These are phyloP conservation scores for Tieghemostelium lacteum DNA, from an alignment of 78 protist species.

Conservation along the genomic window DNA sequence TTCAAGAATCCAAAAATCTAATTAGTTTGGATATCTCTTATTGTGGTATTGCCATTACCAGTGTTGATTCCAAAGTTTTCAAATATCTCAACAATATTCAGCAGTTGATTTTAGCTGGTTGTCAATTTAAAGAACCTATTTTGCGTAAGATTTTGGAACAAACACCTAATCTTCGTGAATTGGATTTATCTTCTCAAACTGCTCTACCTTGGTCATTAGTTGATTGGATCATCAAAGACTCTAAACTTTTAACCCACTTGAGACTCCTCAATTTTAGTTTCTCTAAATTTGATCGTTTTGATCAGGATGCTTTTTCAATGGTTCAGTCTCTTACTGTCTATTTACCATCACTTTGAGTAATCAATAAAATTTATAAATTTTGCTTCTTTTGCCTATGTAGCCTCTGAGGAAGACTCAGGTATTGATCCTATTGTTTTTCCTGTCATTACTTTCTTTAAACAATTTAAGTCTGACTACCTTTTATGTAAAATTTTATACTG, in stretches of 20 bases:
- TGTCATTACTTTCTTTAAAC: no score
- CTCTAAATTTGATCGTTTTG: conserved; percentile 63
- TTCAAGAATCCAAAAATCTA: conserved; percentile 23
- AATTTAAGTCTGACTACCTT: no score
- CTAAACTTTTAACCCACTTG: conserved; percentile 2
- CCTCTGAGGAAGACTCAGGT: no score
- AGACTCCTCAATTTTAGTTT: conserved; percentile 40
- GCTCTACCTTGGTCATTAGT: conserved; percentile 52
- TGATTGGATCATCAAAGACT: conserved; percentile 26
- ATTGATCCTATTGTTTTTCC: no score
- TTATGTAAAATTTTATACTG: no score
- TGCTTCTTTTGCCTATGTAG: no score
- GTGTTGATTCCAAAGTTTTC: conserved; percentile 16
- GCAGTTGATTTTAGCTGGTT: conserved; percentile 10
- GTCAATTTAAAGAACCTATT: conserved; percentile 35
- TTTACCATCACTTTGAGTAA: no score
- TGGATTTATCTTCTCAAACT: conserved; percentile 63
- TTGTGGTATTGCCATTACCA: conserved; percentile 2
- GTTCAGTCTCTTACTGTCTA: conserved; percentile 27
- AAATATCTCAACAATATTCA: conserved; percentile 17
- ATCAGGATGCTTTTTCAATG: conserved; percentile 7
- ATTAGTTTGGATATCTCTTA: conserved; percentile 13
- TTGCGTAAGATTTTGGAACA: conserved; percentile 7
- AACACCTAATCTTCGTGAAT: conserved; percentile 9
- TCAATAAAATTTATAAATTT: no score